Conservation (phyloP, 2,329 filamentous ascomycete genomes). For the Penicillium sp. region DNA sequence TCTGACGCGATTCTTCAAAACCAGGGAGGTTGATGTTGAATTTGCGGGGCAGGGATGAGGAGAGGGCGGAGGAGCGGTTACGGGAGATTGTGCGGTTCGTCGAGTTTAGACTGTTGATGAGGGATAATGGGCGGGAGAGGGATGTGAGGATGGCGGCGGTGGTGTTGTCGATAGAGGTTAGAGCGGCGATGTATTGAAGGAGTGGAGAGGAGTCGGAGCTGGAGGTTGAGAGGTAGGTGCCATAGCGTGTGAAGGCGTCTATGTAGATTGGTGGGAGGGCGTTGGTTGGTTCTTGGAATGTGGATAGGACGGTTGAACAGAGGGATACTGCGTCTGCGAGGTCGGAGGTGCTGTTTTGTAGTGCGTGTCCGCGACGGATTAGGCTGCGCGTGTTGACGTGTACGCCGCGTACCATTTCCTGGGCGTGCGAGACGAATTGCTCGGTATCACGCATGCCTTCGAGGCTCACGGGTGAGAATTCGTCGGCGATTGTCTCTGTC, state of each 20-base stretch:
- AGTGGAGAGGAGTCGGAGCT: constrained; percentile 65
- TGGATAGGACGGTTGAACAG: constrained; percentile 47
- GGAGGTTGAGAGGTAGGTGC: constrained; percentile 59
- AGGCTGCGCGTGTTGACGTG: constrained; percentile 79
- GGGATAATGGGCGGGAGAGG: constrained; percentile 69
- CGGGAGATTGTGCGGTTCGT: constrained; percentile 74
- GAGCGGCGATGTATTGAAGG: constrained; percentile 65
- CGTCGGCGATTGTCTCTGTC: constrained; percentile 78
- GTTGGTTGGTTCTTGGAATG: constrained; percentile 46
- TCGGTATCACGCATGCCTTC: constrained; percentile 83
- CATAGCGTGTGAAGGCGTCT: constrained; percentile 68
- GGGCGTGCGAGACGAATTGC: constrained; percentile 83
- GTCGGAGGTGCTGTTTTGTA: constrained; percentile 59
- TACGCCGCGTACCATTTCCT: constrained; percentile 81
- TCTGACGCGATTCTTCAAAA: constrained; percentile 79
- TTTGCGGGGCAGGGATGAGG: constrained; percentile 44
- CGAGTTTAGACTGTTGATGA: constrained; percentile 71
- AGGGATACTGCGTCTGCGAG: constrained; percentile 43
- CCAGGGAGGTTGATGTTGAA: constrained; percentile 46
- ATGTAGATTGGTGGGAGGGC: constrained; percentile 67
- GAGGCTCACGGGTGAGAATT: constrained; percentile 68
- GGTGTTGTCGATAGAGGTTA: constrained; percentile 77
- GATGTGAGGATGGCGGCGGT: constrained; percentile 75
- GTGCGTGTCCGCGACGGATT: constrained; percentile 70
- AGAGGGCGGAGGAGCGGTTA: constrained; percentile 70